Evolutionary conservation across 2,329 filamentous ascomycete species (phyloP).

Genomic region (Alternaria sp.): DNA sequence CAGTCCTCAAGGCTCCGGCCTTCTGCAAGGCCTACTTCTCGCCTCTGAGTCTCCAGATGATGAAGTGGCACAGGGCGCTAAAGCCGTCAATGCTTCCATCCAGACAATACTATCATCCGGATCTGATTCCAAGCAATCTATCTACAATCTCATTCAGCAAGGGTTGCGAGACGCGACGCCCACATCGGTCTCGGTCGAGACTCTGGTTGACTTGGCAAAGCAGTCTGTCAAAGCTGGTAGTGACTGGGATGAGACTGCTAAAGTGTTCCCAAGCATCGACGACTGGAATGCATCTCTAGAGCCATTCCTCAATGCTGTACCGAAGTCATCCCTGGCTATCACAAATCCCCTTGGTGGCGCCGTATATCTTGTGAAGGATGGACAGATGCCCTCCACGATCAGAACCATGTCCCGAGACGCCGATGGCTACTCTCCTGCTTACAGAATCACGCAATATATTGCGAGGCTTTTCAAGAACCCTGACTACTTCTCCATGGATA

Average conservation of each 20-base stretch:
- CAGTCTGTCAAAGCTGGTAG: slow-evolving; percentile 52
- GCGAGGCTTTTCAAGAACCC: slow-evolving; percentile 61
- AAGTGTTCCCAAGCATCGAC: slow-evolving; percentile 68
- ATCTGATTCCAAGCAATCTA: slow-evolving; percentile 52
- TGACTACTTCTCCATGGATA: slow-evolving; percentile 45
- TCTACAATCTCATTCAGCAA: slow-evolving; percentile 60
- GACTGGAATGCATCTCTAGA: slow-evolving; percentile 71
- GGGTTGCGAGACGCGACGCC: slow-evolving; percentile 56
- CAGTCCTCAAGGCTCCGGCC: slow-evolving; percentile 54
- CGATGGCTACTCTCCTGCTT: slow-evolving; percentile 73
- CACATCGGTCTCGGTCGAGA: slow-evolving; percentile 58
- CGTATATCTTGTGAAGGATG: slow-evolving; percentile 65
- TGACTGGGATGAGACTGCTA: slow-evolving; percentile 36
- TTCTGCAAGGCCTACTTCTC: slow-evolving; percentile 60
- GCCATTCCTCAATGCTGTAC: slow-evolving; percentile 59
- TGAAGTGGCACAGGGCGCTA: slow-evolving; percentile 55
- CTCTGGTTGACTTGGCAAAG: slow-evolving; percentile 61
- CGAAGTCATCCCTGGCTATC: slow-evolving; percentile 72
- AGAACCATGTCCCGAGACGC: slow-evolving; percentile 64
- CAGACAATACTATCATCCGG: slow-evolving; percentile 47
- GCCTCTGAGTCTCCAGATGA: slow-evolving; percentile 62
- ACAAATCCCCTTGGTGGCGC: slow-evolving; percentile 75
- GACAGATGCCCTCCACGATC: slow-evolving; percentile 21
- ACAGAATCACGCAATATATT: slow-evolving; percentile 77
- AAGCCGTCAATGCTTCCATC: slow-evolving; percentile 46